phyloP scores from a whole-genome alignment of 345 rosid species.

The Aethionema arabicum region DNA sequence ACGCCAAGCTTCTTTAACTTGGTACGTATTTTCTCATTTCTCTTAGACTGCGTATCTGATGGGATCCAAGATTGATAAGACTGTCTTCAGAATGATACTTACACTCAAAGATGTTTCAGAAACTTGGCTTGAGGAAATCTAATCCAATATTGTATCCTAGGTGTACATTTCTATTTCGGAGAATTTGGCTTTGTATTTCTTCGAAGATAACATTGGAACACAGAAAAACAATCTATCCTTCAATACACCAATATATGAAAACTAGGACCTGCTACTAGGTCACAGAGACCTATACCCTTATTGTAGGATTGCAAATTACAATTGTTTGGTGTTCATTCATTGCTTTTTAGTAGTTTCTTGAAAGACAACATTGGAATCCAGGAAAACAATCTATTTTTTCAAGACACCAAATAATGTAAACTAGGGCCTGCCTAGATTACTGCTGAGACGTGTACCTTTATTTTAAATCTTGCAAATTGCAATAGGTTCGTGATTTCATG shows the following conservation, averaged over 20 bases:
- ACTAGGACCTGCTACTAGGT: too few relatives aligned
- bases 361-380: not conserved
- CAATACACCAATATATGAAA: too few relatives aligned
- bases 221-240: too few relatives aligned
- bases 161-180: too few relatives aligned
- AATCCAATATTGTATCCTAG: too few relatives aligned
- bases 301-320: not conserved
- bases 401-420: not conserved
- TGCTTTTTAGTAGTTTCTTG: not conserved
- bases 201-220: too few relatives aligned
- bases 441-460: not conserved
- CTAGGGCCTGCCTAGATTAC: not conserved
- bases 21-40: not conserved
- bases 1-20: slow-evolving; percentile 1
- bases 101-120: not conserved
- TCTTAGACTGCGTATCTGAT: not conserved
- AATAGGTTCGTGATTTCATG: slow-evolving; percentile 10
- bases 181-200: too few relatives aligned
- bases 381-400: not conserved
- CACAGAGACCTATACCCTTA: too few relatives aligned
- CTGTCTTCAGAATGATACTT: not conserved
- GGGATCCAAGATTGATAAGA: not conserved
- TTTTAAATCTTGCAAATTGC: not conserved
- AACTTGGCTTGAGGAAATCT: too few relatives aligned
- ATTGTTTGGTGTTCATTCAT: too few relatives aligned